Evolutionary conservation across 495 filamentous ascomycete species (phyloP).

Genomic region (Xanthoparmelia taractica): DNA sequence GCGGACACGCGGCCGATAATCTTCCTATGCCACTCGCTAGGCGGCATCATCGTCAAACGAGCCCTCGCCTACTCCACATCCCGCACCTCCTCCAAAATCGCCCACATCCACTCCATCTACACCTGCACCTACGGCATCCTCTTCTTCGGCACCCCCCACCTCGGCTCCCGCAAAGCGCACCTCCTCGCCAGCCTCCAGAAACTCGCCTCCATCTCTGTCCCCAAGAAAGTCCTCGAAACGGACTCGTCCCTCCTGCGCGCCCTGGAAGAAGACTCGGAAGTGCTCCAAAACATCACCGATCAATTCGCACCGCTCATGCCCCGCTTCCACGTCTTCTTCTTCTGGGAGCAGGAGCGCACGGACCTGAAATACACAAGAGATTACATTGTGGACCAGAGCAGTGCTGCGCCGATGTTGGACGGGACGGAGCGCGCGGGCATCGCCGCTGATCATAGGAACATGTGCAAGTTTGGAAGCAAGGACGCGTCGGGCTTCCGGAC

Average conservation of each 20-base stretch:
- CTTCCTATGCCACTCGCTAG: conserved; percentile 25
- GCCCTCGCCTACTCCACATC: conserved; percentile 23
- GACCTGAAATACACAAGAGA: conserved; percentile 28
- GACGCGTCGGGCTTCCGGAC: conserved; percentile 40
- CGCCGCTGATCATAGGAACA: conserved; percentile 28
- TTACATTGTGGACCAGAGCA: conserved; percentile 23
- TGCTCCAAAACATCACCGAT: conserved; percentile 38
- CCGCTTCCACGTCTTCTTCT: conserved; percentile 36
- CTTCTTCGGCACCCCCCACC: conserved; percentile 39
- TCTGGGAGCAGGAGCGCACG: conserved; percentile 40
- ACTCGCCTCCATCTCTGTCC: conserved; percentile 20
- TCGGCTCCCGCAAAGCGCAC: conserved; percentile 26
- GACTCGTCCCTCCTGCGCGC: conserved; percentile 28
- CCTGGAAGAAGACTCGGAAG: conserved; percentile 34
- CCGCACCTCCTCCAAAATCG: conserved; percentile 14
- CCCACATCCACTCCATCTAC: conserved; percentile 33
- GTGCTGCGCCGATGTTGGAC: conserved; percentile 23
- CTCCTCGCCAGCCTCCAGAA: conserved; percentile 26
- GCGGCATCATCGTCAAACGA: conserved; percentile 26
- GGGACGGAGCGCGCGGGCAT: conserved; percentile 29
- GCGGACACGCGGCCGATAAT: conserved; percentile 20
- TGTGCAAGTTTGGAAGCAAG: conserved; percentile 26
- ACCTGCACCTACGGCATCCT: conserved; percentile 33
- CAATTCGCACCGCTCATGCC: conserved; percentile 39
- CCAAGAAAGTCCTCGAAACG: conserved; percentile 21